phyloP scores from a whole-genome alignment of 768 basidiomycete genomes.

The Pulveroboletus sp. region DNA sequence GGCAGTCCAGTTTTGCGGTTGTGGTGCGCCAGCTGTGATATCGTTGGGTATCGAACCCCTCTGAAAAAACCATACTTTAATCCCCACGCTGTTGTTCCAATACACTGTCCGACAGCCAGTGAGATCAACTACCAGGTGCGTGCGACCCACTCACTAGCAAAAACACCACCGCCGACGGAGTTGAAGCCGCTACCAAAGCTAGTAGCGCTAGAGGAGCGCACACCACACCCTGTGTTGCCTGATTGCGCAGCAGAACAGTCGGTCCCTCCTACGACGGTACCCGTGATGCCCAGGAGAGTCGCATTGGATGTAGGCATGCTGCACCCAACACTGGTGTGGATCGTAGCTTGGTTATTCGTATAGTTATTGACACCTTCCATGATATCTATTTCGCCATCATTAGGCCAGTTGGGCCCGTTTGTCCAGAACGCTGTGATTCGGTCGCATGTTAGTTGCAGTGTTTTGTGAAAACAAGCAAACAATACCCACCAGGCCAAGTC shows the following conservation, averaged over 20 bases:
- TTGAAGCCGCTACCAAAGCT: conserved; percentile 90
- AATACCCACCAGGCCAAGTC: conserved; percentile 60
- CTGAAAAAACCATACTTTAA: conserved; percentile 80
- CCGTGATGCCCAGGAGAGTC: conserved; percentile 50
- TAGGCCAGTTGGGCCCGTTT: conserved; percentile 44
- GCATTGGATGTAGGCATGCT: conserved; percentile 47
- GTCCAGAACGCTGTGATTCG: conserved; percentile 41
- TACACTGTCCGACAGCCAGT: conserved; percentile 11
- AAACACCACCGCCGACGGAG: conserved; percentile 78
- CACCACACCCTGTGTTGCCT: conserved; percentile 77
- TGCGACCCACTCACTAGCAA: conserved; percentile 62
- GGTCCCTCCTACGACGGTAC: conserved; percentile 61
- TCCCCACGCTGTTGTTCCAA: conserved; percentile 57
- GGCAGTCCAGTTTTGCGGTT: conserved; percentile 70
- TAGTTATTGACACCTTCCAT: conserved; percentile 80
- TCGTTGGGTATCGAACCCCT: conserved; percentile 71
- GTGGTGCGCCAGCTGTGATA: conserved; percentile 65
- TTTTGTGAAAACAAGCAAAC: not conserved
- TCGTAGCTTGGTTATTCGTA: conserved; percentile 75
- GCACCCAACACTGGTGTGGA: conserved; percentile 76
- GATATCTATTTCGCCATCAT: conserved; percentile 75
- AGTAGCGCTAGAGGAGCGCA: conserved; percentile 52
- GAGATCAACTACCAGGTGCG: not conserved
- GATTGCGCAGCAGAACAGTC: conserved; percentile 70
- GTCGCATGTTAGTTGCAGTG: not conserved